A percentile compares a stretch with the other conserved stretches of the same genome.
Conservation (phyloP, 805 yeast species). For the Huiozyma naganishii region DNA sequence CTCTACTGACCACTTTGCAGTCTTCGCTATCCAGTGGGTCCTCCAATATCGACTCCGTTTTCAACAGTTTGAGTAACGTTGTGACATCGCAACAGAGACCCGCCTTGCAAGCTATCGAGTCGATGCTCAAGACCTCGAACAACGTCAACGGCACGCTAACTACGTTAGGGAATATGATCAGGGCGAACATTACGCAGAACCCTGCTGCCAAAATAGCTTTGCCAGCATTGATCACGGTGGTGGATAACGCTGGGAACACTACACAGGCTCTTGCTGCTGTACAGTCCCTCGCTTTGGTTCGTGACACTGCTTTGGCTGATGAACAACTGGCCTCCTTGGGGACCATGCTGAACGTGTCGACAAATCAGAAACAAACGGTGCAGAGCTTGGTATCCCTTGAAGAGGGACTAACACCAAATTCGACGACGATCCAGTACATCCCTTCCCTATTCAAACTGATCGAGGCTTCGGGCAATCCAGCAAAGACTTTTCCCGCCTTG, state of each 20-base stretch:
- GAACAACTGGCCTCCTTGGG: slow-evolving; percentile 16
- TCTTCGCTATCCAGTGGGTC: not conserved
- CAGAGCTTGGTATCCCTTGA: slow-evolving; percentile 7
- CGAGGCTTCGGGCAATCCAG: slow-evolving; percentile 14
- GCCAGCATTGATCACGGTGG: slow-evolving; percentile 11
- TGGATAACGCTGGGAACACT: slow-evolving; percentile 11
- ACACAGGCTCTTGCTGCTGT: slow-evolving; percentile 13
- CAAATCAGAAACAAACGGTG: slow-evolving; percentile 15
- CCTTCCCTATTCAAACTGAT: slow-evolving; percentile 17
- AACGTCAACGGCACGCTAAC: slow-evolving; percentile 13
- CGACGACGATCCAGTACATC: slow-evolving; percentile 12
- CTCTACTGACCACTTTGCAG: slow-evolving; percentile 11
- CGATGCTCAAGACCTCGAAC: slow-evolving; percentile 10
- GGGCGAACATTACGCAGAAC: slow-evolving; percentile 14
- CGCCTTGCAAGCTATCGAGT: slow-evolving; percentile 14
- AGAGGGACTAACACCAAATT: slow-evolving; percentile 9
- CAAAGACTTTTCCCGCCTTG: slow-evolving; percentile 15
- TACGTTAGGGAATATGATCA: slow-evolving; percentile 9
- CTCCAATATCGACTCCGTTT: slow-evolving; percentile 4
- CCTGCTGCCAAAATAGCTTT: slow-evolving; percentile 15
- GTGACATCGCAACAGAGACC: slow-evolving; percentile 8
- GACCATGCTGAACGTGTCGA: slow-evolving; percentile 13
- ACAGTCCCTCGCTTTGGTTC: slow-evolving; percentile 11
- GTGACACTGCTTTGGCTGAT: slow-evolving; percentile 14
- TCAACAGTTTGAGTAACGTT: slow-evolving; percentile 9